Base-by-base conservation (phyloP, 257 asterid species). In the Fraxinus excelsior region DNA sequence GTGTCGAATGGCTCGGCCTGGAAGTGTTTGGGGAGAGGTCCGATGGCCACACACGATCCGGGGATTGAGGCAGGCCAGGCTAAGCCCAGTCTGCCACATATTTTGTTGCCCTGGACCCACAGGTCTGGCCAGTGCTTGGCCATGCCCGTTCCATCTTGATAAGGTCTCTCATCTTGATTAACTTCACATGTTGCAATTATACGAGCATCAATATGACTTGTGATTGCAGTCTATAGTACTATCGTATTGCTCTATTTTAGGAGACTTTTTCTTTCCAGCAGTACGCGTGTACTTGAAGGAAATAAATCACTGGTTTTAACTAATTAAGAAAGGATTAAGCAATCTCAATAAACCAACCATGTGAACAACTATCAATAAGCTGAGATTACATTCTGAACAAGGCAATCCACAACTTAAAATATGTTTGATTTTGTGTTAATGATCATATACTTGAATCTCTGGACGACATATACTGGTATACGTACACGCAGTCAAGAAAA, bases 261-360 rank as follows among this genome's bases (percentile, higher is more conserved):
- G 18, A 72, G 78, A 60, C 49, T 38, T 67, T 58, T 23, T 32
- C 42, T 51, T 78, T 82, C 37, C 11, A 21, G 70, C 46, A 16
- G 67, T 31, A 34, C 5, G n/a, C 65, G 72, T 75, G 85, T 25
- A 5, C 31, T 67, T 78, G 58, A 81, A 84, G 88, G 77, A n/a
- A 67, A 8, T 29, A 70, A 62, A 23, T 62, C 16, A 25, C 68
- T 12, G 19, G n/a, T 62, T 62, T 23, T 62, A 73, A 68, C 79
- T 75, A 78, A 67, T 76, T 53, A 78, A 69, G 60, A 21, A 67
- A 32, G 73, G 73, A 74, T 58, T 81, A 75, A 51, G 84, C 78
- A 79, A 77, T 80, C 76, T 70, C 87, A 62, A 79, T 77, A 85
- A 85, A 85, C 85, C 87, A 81, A 84, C 86, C 92, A 84, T 69